Conservation (phyloP, 2,329 filamentous ascomycete genomes). For the Trichoderma oligosporum region DNA sequence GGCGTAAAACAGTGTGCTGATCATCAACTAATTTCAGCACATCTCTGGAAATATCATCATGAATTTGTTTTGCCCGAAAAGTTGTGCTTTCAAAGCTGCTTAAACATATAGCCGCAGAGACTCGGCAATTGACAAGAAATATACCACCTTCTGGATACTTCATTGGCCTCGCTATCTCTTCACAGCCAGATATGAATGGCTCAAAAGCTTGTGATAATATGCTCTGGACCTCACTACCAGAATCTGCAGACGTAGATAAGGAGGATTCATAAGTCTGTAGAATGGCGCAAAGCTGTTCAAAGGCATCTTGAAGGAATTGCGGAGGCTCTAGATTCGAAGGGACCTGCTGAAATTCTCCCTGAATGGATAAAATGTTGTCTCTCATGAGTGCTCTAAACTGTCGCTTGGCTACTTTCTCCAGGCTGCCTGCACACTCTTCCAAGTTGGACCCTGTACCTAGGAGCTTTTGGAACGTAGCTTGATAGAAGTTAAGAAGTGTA, state of each 20-base stretch:
- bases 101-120: conserved; percentile 55
- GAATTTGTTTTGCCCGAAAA: conserved; percentile 52
- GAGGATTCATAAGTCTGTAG: conserved; percentile 87
- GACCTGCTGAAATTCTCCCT: conserved; percentile 65
- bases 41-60: conserved; percentile 52
- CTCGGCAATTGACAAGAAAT: conserved; percentile 69
- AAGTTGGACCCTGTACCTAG: conserved; percentile 67
- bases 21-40: conserved; percentile 57
- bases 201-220: conserved; percentile 78
- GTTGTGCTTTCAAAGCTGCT: conserved; percentile 61
- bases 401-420: conserved; percentile 73
- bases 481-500: conserved; percentile 87
- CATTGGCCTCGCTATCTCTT: conserved; percentile 62
- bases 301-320: conserved; percentile 72
- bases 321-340: conserved; percentile 74
- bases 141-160: conserved; percentile 58
- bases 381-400: conserved; percentile 80
- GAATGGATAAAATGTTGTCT: conserved; percentile 72
- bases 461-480: conserved; percentile 75
- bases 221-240: conserved; percentile 67
- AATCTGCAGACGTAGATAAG: conserved; percentile 55
- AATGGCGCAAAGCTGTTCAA: conserved; percentile 72
- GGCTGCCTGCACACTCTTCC: conserved; percentile 60
- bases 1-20: conserved; percentile 70
- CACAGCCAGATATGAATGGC: conserved; percentile 75